phyloP scores from a whole-genome alignment of 1,284 basidiomycete genomes.

The Chalciporus sp. region DNA sequence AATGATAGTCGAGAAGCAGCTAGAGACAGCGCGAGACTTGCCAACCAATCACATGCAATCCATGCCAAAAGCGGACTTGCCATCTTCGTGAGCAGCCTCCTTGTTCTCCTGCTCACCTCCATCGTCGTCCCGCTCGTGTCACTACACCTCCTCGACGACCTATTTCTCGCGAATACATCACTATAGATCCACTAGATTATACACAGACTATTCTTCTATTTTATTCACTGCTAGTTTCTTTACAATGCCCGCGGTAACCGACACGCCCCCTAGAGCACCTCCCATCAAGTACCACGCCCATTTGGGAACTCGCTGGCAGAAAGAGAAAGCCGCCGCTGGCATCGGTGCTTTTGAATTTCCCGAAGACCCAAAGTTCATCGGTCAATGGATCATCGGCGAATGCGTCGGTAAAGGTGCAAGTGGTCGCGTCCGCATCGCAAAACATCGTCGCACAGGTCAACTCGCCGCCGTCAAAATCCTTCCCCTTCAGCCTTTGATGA shows the following conservation, averaged over 20 bases:
- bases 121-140: slow-evolving; percentile 7
- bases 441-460: slow-evolving; percentile 86
- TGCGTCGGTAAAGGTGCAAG: slow-evolving; percentile 95
- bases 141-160: not conserved
- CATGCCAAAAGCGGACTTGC: slow-evolving; percentile 17
- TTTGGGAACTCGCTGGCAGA: slow-evolving; percentile 79
- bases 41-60: not conserved
- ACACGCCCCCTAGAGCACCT: slow-evolving; percentile 66
- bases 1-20: not conserved
- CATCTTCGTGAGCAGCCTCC: no score
- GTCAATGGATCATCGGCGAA: slow-evolving; percentile 88
- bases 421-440: slow-evolving; percentile 94
- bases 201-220: slow-evolving; percentile 19
- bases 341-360: slow-evolving; percentile 69
- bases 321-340: slow-evolving; percentile 77
- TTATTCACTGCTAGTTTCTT: slow-evolving; percentile 13
- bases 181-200: slow-evolving; percentile 15
- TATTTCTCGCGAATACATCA: slow-evolving; percentile 13
- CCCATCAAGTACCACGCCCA: slow-evolving; percentile 68
- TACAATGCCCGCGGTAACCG: slow-evolving; percentile 41
- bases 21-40: no score
- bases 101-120: not conserved
- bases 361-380: slow-evolving; percentile 73
- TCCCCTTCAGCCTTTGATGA: slow-evolving; percentile 82
- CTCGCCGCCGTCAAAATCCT: slow-evolving; percentile 98